Evolutionary conservation across 148 eudicot genomes (phyloP).

Genomic region (Nepenthes mirabilis): DNA sequence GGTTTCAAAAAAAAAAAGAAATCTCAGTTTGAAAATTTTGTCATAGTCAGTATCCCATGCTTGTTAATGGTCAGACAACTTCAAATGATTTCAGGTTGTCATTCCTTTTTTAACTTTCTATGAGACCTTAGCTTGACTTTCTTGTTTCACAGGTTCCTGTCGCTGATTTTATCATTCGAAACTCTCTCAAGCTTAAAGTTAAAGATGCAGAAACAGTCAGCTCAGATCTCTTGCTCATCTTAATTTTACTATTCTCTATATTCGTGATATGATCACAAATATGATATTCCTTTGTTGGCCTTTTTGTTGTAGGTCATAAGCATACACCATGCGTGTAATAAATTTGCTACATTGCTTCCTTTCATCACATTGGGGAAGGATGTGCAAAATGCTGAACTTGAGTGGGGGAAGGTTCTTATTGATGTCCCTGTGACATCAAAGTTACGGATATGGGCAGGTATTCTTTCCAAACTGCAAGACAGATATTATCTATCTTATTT

Average conservation of each 20-base stretch:
- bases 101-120: not conserved
- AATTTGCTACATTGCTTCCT: conserved; percentile 55
- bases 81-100: not conserved
- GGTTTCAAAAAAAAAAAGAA: no score
- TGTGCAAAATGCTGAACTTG: conserved; percentile 31
- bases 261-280: not conserved
- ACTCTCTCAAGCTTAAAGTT: conserved; percentile 74
- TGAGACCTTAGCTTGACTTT: not conserved
- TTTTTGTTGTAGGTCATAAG: conserved; percentile 43
- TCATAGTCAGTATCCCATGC: not conserved
- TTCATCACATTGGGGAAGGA: conserved; percentile 33
- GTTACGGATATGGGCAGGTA: conserved; percentile 53
- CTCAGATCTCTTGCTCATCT: conserved; percentile 3
- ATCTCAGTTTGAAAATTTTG: not conserved
- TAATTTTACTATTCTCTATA: not conserved
- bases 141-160: conserved; percentile 43
- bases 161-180: conserved; percentile 56
- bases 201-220: conserved; percentile 86
- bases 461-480: not conserved
- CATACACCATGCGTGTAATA: conserved; percentile 51
- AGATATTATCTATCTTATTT: no score
- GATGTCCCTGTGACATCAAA: conserved; percentile 51
- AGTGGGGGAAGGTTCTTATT: conserved; percentile 31
- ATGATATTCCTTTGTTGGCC: not conserved
- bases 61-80: not conserved